These are phyloP conservation scores for Penicillium sp. DNA, from an alignment of 2,329 filamentous ascomycete species.

Conservation along the genomic window DNA sequence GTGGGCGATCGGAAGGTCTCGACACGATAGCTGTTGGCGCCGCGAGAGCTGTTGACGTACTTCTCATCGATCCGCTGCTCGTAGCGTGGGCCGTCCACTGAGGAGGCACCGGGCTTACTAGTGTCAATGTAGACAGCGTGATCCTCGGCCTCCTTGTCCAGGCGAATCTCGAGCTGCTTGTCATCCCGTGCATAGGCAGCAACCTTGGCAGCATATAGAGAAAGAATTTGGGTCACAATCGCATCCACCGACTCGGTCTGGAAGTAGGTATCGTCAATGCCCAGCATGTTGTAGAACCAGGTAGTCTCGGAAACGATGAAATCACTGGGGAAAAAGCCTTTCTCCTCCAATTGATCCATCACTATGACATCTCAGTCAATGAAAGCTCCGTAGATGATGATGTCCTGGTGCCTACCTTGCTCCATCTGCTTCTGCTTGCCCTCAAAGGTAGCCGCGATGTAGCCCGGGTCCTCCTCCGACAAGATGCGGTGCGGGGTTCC, in stretches of 20 bases:
- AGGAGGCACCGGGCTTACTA: constrained; percentile 76
- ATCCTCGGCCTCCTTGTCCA: constrained; percentile 91
- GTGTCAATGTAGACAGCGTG: constrained; percentile 99
- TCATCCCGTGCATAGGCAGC: constrained; percentile 89
- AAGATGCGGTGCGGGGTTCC: constrained; percentile 68
- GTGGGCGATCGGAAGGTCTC: constrained; percentile 95
- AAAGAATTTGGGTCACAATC: constrained; percentile 90
- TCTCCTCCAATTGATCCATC: constrained; percentile 69
- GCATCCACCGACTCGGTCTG: constrained; percentile 78
- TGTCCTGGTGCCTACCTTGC: constrained; percentile 50
- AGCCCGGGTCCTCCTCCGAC: constrained; percentile 85
- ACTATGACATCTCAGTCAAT: constrained; percentile 47
- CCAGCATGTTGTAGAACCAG: constrained; percentile 97
- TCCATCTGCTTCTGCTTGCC: constrained; percentile 91
- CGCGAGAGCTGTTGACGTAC: constrained; percentile 76
- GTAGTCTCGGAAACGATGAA: constrained; percentile 79
- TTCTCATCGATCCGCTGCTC: constrained; percentile 91
- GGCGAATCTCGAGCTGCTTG: constrained; percentile 85
- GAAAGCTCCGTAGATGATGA: too few species aligned
- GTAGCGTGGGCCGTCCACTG: constrained; percentile 75
- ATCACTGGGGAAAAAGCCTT: constrained; percentile 77
- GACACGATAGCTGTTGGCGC: constrained; percentile 74
- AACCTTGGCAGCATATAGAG: constrained; percentile 92
- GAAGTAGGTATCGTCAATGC: constrained; percentile 98
- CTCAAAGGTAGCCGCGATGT: constrained; percentile 88